These are phyloP conservation scores for Asterophora lycoperdoides DNA, from an alignment of 768 basidiomycete genomes.

Conservation along the genomic window DNA sequence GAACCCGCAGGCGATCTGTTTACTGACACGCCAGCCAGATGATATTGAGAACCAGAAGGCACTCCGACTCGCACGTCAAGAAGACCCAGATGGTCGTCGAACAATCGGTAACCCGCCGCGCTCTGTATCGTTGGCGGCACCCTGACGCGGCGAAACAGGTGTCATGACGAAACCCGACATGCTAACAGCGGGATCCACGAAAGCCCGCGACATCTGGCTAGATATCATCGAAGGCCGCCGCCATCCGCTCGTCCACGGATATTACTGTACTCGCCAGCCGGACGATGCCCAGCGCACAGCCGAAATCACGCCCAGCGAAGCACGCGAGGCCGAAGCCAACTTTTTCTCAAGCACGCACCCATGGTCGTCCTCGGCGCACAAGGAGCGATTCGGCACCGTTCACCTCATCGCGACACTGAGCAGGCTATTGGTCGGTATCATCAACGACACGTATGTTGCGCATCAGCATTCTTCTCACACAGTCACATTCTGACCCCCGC, in stretches of 20 bases:
- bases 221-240: constrained; percentile 38
- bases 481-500: background rate
- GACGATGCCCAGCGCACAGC: constrained; percentile 31
- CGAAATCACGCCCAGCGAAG: constrained; percentile 25
- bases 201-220: constrained; percentile 36
- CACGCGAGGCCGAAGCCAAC: constrained; percentile 29
- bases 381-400: constrained; percentile 31
- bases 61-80: constrained; percentile 39
- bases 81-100: constrained; percentile 42
- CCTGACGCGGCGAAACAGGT: constrained; percentile 24
- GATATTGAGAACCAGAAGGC: constrained; percentile 61
- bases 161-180: constrained; percentile 57
- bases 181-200: constrained; percentile 32
- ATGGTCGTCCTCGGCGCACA: constrained; percentile 28
- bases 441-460: constrained; percentile 24
- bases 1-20: background rate
- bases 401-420: constrained; percentile 33
- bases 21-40: constrained; percentile 27
- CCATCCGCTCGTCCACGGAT: constrained; percentile 37
- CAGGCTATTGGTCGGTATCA: constrained; percentile 31
- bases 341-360: constrained; percentile 34
- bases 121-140: too few species aligned
- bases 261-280: constrained; percentile 41
- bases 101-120: constrained; percentile 41
- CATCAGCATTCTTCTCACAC: background rate